phyloP scores from a whole-genome alignment of 257 asterid genomes.

The Scutellaria barbata region DNA sequence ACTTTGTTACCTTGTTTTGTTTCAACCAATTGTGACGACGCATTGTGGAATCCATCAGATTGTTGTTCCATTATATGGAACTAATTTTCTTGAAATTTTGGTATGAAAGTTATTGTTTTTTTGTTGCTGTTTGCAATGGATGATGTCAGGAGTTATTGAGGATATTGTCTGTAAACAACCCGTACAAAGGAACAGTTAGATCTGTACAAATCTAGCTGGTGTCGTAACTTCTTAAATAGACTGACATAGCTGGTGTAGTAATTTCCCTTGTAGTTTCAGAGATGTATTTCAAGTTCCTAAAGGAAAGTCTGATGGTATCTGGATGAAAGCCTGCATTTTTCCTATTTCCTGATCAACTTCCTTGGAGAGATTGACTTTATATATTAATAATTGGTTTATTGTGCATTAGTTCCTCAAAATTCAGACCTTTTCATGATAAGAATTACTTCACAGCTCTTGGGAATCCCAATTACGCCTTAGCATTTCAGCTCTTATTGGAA shows the following conservation, averaged over 20 bases:
- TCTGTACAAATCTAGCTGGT: too few species aligned
- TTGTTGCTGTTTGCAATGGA: background rate
- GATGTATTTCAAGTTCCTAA: background rate
- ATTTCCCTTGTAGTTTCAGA: background rate
- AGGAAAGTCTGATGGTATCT: background rate
- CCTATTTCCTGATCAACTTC: background rate
- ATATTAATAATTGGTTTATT: background rate
- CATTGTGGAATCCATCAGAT: background rate
- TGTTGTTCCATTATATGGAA: too few species aligned
- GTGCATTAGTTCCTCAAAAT: background rate
- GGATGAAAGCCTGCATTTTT: background rate
- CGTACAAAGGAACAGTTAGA: too few species aligned
- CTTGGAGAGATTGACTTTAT: background rate
- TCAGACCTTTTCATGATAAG: too few species aligned
- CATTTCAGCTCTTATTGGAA: background rate
- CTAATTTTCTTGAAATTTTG: too few species aligned
- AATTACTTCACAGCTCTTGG: too few species aligned
- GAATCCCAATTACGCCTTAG: background rate
- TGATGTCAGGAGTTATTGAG: background rate
- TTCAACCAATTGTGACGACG: conserved; percentile 2
- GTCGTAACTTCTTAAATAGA: background rate
- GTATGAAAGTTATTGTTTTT: too few species aligned
- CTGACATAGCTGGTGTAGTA: background rate
- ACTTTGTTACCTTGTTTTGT: background rate
- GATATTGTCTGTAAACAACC: background rate